Evolutionary conservation across 805 yeast genomes (phyloP).

Genomic region (Isabelozyma heimii): DNA sequence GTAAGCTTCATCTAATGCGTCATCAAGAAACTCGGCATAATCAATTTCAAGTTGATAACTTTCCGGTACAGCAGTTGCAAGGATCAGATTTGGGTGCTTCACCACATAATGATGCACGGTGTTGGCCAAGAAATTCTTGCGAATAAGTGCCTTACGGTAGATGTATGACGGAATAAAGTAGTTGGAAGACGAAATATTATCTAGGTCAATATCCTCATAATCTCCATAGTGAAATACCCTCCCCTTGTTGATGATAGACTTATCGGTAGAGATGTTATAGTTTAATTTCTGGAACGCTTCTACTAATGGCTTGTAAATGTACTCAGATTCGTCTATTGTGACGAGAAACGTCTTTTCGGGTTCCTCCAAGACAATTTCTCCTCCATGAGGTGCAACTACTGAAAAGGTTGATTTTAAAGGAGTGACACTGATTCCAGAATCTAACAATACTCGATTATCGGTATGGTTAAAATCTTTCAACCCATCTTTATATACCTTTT

Average conservation of each 20-base stretch:
- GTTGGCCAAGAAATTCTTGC: constrained; percentile 87
- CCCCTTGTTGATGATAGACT: constrained; percentile 10
- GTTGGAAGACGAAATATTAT: constrained; percentile 44
- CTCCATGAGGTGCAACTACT: constrained; percentile 48
- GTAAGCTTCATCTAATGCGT: constrained; percentile 86
- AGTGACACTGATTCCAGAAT: constrained; percentile 56
- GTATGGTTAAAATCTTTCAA: constrained; percentile 40
- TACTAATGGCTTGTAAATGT: constrained; percentile 42
- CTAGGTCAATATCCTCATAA: constrained; percentile 84
- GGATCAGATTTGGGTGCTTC: constrained; percentile 68
- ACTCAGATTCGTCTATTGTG: constrained; percentile 36
- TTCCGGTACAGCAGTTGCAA: constrained; percentile 65
- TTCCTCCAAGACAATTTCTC: constrained; percentile 51
- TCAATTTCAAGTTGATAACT: constrained; percentile 83
- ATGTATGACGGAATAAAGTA: constrained; percentile 79
- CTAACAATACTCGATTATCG: constrained; percentile 69
- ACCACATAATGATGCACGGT: constrained; percentile 72
- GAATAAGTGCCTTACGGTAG: constrained; percentile 84
- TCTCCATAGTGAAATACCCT: constrained; percentile 79
- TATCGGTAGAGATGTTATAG: constrained; percentile 23
- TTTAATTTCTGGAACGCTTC: constrained; percentile 27
- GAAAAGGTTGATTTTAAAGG: constrained; percentile 68
- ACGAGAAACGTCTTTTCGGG: constrained; percentile 22
- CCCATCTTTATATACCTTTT: constrained; percentile 56
- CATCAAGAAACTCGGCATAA: constrained; percentile 94